Conservation (phyloP, 371 early-diverging fungal species). For the Amoeboradix gromovi region DNA sequence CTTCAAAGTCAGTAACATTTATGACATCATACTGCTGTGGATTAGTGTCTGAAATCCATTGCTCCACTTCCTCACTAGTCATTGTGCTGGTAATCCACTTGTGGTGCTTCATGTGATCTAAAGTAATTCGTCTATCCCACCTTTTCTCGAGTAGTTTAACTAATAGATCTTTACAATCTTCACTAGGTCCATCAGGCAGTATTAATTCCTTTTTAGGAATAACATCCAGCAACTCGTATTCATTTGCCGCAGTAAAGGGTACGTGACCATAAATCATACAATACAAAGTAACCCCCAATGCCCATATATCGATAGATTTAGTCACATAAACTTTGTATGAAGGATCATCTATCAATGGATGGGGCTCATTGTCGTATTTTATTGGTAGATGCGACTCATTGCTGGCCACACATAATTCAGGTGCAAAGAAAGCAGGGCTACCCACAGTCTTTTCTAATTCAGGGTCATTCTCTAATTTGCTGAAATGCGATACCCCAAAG, state of each 20-base stretch:
- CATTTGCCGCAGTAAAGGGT: conserved; percentile 89
- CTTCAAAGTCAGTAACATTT: not conserved
- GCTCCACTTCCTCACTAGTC: not conserved
- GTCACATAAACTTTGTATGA: conserved; percentile 10
- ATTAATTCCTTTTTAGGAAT: not conserved
- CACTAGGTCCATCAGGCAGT: not conserved
- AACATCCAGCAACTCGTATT: conserved; percentile 38
- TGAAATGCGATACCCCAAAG: conserved; percentile 87
- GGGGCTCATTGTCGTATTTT: conserved; percentile 1
- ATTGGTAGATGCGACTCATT: conserved; percentile 16
- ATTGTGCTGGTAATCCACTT: not conserved
- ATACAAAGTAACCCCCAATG: conserved; percentile 92
- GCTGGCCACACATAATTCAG: conserved; percentile 57
- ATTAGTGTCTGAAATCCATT: not conserved
- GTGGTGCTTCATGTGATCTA: not conserved
- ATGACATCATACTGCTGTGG: not conserved
- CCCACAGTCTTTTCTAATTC: conserved; percentile 48
- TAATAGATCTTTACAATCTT: not conserved
- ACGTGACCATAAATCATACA: conserved; percentile 79
- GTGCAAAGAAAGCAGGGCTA: conserved; percentile 88
- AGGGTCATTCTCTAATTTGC: not conserved
- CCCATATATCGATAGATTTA: conserved; percentile 89
- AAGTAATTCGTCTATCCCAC: not conserved
- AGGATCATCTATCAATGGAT: not conserved
- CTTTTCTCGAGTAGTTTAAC: not conserved